These are phyloP conservation scores for Zopfochytrium polystomum DNA, from an alignment of 371 early-diverging fungal species.

Conservation along the genomic window DNA sequence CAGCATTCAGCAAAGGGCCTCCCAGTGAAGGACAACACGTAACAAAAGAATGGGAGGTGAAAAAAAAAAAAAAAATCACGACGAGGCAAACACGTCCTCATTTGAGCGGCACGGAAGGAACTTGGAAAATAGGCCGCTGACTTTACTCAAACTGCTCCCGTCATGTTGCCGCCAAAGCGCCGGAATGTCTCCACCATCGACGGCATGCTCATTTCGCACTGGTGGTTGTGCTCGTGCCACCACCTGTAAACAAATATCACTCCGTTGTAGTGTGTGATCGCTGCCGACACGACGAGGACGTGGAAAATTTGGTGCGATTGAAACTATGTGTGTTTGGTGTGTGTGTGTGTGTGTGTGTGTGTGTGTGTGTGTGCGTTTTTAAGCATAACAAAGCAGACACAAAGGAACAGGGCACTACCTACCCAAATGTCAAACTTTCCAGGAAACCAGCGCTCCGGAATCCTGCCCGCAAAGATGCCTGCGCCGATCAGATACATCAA, in stretches of 20 bases:
- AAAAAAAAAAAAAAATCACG: no score
- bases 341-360: neutral
- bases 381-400: neutral
- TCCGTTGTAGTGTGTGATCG: conserved; percentile 61
- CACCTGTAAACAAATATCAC: conserved; percentile 2
- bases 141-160: no score
- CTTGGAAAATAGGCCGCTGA: no score
- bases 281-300: conserved; percentile 75
- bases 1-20: no score
- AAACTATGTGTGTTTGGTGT: conserved; percentile 49
- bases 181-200: no score
- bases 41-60: no score
- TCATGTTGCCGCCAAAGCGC: no score
- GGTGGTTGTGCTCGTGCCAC: conserved; percentile 13
- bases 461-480: conserved; percentile 72
- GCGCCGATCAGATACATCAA: conserved; percentile 77
- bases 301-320: conserved; percentile 93
- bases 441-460: conserved; percentile 66
- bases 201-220: no score
- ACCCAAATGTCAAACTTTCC: conserved; percentile 68
- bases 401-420: conserved; percentile 28
- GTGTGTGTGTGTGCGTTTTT: neutral
- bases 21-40: no score
- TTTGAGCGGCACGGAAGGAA: no score
- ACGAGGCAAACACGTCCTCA: no score